phyloP scores from a whole-genome alignment of 2,329 filamentous ascomycete genomes.

The Clarireedia sp. region DNA sequence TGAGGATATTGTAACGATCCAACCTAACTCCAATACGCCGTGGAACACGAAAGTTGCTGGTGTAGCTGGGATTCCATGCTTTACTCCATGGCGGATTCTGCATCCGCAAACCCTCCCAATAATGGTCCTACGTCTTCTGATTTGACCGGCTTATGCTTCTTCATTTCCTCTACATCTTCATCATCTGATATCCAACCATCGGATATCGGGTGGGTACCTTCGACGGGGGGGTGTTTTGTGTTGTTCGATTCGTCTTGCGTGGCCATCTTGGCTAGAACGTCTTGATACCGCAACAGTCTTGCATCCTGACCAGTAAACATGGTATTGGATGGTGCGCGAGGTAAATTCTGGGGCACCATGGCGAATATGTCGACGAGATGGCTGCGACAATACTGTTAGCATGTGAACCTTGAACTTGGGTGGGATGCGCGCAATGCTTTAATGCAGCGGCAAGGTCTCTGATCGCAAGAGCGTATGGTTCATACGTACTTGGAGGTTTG shows the following conservation, averaged over 20 bases:
- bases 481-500: slow-evolving; percentile 52
- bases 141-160: slow-evolving; percentile 26
- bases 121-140: slow-evolving; percentile 29
- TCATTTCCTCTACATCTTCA: slow-evolving; percentile 26
- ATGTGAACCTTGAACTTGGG: not conserved
- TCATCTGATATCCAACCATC: slow-evolving; percentile 39
- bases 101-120: slow-evolving; percentile 30
- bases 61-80: slow-evolving; percentile 17
- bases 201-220: slow-evolving; percentile 20
- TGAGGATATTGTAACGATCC: slow-evolving; percentile 25
- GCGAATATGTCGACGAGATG: slow-evolving; percentile 64
- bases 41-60: slow-evolving; percentile 21
- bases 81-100: slow-evolving; percentile 26
- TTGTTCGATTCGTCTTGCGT: slow-evolving; percentile 37
- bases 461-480: slow-evolving; percentile 9
- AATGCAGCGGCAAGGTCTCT: not conserved
- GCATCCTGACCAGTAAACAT: slow-evolving; percentile 47
- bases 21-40: slow-evolving; percentile 24
- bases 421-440: not conserved
- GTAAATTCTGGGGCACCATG: slow-evolving; percentile 46
- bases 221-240: slow-evolving; percentile 24
- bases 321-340: slow-evolving; percentile 26
- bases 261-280: slow-evolving; percentile 52
- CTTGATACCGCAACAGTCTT: slow-evolving; percentile 50
- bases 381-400: slow-evolving; percentile 32